phyloP scores from a whole-genome alignment of 192 early-diverging fungal species.

The Dissophora ornata region DNA sequence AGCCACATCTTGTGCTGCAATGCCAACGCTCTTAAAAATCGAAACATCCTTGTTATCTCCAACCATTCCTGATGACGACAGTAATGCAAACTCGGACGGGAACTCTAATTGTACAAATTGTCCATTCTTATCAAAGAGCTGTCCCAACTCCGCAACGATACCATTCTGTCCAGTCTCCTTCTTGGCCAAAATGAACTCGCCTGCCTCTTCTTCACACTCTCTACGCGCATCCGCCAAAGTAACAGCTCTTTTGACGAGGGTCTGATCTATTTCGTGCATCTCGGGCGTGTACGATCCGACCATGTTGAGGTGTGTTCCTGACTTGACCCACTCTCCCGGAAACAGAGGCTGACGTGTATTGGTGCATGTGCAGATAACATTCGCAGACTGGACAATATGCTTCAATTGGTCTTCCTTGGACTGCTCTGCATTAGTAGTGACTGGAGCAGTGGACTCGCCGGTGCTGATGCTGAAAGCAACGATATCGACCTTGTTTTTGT shows the following conservation, averaged over 20 bases:
- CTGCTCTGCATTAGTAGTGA: background rate
- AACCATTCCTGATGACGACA: slow-evolving; percentile 4
- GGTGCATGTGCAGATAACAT: slow-evolving; percentile 68
- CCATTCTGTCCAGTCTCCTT: slow-evolving; percentile 36
- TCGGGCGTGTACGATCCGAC: slow-evolving; percentile 61
- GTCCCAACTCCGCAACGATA: slow-evolving; percentile 26
- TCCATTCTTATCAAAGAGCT: slow-evolving; percentile 24
- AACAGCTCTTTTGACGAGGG: slow-evolving; percentile 37
- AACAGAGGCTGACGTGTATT: slow-evolving; percentile 56
- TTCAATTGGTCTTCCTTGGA: slow-evolving; percentile 15
- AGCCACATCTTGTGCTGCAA: slow-evolving; percentile 65
- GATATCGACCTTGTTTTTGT: slow-evolving; percentile 10
- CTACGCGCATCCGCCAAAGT: slow-evolving; percentile 55
- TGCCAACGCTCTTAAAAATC: slow-evolving; percentile 68
- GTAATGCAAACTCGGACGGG: slow-evolving; percentile 6
- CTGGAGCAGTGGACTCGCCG: slow-evolving; percentile 23
- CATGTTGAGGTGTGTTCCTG: slow-evolving; percentile 61
- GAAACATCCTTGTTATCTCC: slow-evolving; percentile 37
- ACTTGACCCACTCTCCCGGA: slow-evolving; percentile 53
- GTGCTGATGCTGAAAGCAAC: slow-evolving; percentile 40
- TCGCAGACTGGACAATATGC: slow-evolving; percentile 52
- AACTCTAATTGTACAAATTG: background rate
- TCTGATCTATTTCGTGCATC: slow-evolving; percentile 65
- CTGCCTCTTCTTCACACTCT: slow-evolving; percentile 60
- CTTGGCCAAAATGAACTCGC: slow-evolving; percentile 59